Base-by-base conservation (phyloP, 495 filamentous ascomycete genomes). In the Aspergillus bridgeri region DNA sequence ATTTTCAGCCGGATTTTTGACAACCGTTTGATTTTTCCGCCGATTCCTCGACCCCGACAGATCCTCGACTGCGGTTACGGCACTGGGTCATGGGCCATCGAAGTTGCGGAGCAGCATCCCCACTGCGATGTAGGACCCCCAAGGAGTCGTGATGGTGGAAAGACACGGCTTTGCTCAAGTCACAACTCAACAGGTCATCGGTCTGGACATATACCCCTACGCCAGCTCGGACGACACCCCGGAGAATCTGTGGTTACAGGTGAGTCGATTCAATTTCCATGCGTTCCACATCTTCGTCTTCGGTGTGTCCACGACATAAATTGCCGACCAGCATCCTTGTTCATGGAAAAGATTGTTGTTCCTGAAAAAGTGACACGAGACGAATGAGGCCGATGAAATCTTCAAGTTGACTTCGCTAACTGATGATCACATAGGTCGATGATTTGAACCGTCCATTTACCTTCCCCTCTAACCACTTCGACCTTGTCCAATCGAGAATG, bases 401-500 rank as follows among this genome's bases (percentile, higher is more conserved):
- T 6, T 1, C 17, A 15, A n/a, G 42, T 42, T n/a, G 19, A 50
- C 15, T 5, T 52, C 38, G 67, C 74, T 79, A 60, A 76, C 59
- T 15, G 24, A 20, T 43, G 18, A 20, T 22, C 29, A 27, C 44
- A 58, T 67, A 86, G 84, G 73, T 92, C 50, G 90, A 93, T 63
- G 87, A 93, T 67, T 71, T 95, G 48, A 93, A 94, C 67, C 81
- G 81, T 60, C 76, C 80, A 13, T 90, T 92, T 61, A 90, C 89
- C 7, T 94, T 91, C 61, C 77, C 80, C 38, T 73, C 81, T 23
- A 89, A 90, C 59, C 76, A 87, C 55, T 98, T 96, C 79, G 90
- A 97, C 64, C 81, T 98, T 52, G 86, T 98, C 54, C 89, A 98
- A 64, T 96, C 91, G 53, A 80, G 87, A 61, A 81, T 93, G 70